Base-by-base conservation (phyloP, 306 rosid species). In the Heteromeles arbutifolia region DNA sequence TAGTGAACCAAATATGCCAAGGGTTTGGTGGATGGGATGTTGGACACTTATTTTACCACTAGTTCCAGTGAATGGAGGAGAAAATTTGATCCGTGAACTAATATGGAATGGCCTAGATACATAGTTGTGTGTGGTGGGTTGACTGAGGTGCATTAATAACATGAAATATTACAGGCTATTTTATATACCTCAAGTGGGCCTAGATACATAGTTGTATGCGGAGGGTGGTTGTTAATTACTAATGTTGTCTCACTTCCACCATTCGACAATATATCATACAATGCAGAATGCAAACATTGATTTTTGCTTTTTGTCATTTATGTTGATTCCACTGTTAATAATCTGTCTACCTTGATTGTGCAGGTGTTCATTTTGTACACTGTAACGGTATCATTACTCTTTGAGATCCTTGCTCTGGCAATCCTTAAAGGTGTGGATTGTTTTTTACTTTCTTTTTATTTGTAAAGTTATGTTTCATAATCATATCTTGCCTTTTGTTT, bases 291-390 rank as follows among this genome's bases (percentile, higher is more conserved):
- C 18, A 50, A 37, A 4, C 11, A 21, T 45, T 48, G 24, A 48
- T 45, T 53, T 22, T 56, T 4, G 0, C 11, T 41, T 54, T 62
- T 34, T 1, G 11, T 24, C 10, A 37, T 25, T 4, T 31, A 31
- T 39, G 9, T 53, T 59, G 26, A 24, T 18, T 39, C 31, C 11
- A 25, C 14, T 5, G 21, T 67, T 34, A 71, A 53, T 53, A 59
- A 61, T 12, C 41, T 8, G 44, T 22, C 57, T 57, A 58, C 68
- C 73, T 65, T 74, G 37, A 37, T 80, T 76, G 28, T 89, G 87
- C 97, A 95, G 99, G 97, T 89, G 72, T 96, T 96, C 80, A 88
- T 88, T 26, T 64, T 86, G 82, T 96, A 88, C 87, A 89, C 98
- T 77, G 31, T 88, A 57, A 72, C 79, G 24, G 69, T 63, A 29